phyloP scores from a whole-genome alignment of 1,284 basidiomycete genomes.

The Dichomitus squalens region DNA sequence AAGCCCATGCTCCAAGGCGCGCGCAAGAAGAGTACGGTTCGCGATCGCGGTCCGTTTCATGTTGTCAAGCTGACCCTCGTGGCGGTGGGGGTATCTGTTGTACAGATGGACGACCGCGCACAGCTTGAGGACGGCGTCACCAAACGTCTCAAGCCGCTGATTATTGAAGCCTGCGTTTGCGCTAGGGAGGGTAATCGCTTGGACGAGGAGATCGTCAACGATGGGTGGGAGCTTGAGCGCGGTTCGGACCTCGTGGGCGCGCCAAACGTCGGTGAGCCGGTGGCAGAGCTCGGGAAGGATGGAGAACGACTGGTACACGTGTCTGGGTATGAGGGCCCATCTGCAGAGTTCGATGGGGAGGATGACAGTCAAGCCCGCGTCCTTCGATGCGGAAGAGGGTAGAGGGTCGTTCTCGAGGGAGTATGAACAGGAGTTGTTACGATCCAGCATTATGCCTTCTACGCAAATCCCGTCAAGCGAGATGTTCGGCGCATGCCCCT shows the following conservation, averaged over 20 bases:
- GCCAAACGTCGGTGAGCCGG: conserved; percentile 64
- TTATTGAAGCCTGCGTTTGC: conserved; percentile 69
- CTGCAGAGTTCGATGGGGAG: conserved; percentile 57
- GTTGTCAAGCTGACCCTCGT: conserved; percentile 78
- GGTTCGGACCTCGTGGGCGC: conserved; percentile 51
- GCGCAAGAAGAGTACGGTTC: conserved; percentile 67
- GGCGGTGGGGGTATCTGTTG: conserved; percentile 71
- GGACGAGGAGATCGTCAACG: conserved; percentile 55
- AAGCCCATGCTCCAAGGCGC: conserved; percentile 65
- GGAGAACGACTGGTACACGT: conserved; percentile 51
- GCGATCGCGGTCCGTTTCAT: conserved; percentile 66
- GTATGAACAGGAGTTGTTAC: conserved; percentile 48
- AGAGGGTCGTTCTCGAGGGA: conserved; percentile 33
- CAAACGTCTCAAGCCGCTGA: conserved; percentile 82
- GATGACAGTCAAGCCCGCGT: conserved; percentile 29
- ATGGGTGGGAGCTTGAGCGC: conserved; percentile 64
- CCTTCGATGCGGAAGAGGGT: not conserved
- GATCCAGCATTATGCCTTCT: conserved; percentile 48
- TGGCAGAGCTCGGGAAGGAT: conserved; percentile 69
- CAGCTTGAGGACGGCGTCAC: conserved; percentile 81
- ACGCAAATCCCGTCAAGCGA: conserved; percentile 60
- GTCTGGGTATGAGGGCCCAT: conserved; percentile 49
- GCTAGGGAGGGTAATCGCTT: conserved; percentile 75
- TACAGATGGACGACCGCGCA: conserved; percentile 75
- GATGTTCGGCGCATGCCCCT: conserved; percentile 42